A percentile compares a stretch with the other conserved stretches of the same genome.
Evolutionary conservation across 2,329 filamentous ascomycete genomes (phyloP).

Genomic region (Botrytis deweyae): DNA sequence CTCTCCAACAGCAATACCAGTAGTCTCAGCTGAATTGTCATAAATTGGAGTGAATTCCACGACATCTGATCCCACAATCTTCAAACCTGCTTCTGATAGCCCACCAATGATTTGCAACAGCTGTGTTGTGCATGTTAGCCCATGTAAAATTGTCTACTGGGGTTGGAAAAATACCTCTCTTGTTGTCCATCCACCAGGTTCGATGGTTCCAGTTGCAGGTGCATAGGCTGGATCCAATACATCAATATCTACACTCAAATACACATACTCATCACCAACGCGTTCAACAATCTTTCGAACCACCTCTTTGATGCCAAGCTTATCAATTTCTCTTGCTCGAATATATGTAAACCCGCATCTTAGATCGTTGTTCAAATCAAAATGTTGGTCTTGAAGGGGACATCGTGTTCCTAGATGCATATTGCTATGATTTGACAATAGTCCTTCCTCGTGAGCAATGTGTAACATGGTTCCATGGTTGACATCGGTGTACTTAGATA

Average conservation of each 20-base stretch:
- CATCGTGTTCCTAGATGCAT: conserved; percentile 39
- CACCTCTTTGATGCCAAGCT: conserved; percentile 33
- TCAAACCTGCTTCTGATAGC: conserved; percentile 35
- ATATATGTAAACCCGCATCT: conserved; percentile 37
- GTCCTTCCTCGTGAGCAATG: conserved; percentile 39
- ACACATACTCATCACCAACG: conserved; percentile 36
- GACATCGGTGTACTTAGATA: conserved; percentile 36
- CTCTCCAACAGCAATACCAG: conserved; percentile 34
- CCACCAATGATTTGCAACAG: conserved; percentile 37
- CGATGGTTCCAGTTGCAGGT: conserved; percentile 39
- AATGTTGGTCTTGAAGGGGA: conserved; percentile 32
- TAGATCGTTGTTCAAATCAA: conserved; percentile 37
- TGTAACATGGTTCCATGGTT: conserved; percentile 40
- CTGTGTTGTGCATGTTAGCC: conserved; percentile 22
- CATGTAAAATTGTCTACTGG: not conserved
- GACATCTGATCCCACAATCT: conserved; percentile 39
- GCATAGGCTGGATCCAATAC: conserved; percentile 38
- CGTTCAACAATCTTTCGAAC: conserved; percentile 35
- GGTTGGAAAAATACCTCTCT: conserved; percentile 31
- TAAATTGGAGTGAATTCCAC: conserved; percentile 39
- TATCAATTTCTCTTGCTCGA: conserved; percentile 35
- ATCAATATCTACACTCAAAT: conserved; percentile 39
- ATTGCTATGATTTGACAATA: conserved; percentile 36
- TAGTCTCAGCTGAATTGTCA: conserved; percentile 38
- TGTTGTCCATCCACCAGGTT: conserved; percentile 40